These are phyloP conservation scores for Rubia tinctorum DNA, from an alignment of 305 asterid genomes.

Conservation along the genomic window DNA sequence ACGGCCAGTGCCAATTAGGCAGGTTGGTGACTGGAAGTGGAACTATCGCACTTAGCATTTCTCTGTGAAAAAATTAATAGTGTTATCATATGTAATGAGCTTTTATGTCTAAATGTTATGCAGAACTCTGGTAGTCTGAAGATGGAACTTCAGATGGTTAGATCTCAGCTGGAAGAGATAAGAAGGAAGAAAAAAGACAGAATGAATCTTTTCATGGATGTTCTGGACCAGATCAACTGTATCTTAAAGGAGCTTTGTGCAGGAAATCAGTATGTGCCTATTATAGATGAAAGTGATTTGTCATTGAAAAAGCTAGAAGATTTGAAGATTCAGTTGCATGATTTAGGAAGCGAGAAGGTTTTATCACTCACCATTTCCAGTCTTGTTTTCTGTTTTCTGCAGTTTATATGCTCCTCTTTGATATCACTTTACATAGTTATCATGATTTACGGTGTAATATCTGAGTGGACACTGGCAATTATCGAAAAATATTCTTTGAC, in stretches of 20 bases:
- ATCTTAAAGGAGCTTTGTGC: conserved; percentile 57
- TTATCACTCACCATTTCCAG: neutral
- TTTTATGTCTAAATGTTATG: conserved; percentile 24
- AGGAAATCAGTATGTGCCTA: conserved; percentile 18
- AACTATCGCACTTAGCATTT: neutral
- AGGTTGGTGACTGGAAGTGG: conserved; percentile 36
- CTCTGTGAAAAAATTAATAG: neutral
- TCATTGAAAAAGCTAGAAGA: conserved; percentile 68
- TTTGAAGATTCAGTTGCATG: conserved; percentile 39
- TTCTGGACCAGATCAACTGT: conserved; percentile 55
- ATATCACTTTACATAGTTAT: conserved; percentile 14
- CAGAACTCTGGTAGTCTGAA: conserved; percentile 63
- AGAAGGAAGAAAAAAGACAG: conserved; percentile 56
- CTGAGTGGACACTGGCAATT: neutral
- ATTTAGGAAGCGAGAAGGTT: conserved; percentile 35
- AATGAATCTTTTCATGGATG: conserved; percentile 51
- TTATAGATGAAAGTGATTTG: conserved; percentile 61
- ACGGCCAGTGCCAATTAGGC: conserved; percentile 36
- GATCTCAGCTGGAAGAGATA: conserved; percentile 66
- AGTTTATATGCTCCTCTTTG: neutral
- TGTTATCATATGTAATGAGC: neutral
- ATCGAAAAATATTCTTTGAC: neutral
- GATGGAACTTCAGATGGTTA: conserved; percentile 56
- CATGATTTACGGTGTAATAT: conserved; percentile 4
- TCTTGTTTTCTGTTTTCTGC: too few species aligned